phyloP scores from a whole-genome alignment of 257 asterid genomes.

The Forsythia viridissima region DNA sequence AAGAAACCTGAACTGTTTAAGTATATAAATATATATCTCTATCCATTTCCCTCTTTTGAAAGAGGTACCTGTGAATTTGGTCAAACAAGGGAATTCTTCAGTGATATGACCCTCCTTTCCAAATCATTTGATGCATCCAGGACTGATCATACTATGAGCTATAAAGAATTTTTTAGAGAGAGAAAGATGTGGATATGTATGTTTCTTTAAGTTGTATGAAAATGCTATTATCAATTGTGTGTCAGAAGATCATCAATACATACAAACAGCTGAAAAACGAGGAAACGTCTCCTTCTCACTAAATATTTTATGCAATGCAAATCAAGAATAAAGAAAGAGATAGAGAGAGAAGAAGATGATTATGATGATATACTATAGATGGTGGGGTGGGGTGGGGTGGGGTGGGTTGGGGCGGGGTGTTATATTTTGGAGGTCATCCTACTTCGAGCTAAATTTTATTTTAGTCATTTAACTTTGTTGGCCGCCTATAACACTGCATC shows the following conservation, averaged over 20 bases:
- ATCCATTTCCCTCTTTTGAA: not conserved
- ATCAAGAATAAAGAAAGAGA: not conserved
- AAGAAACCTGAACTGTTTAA: not conserved
- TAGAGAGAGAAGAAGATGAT: not conserved
- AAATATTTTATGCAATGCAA: conserved; percentile 21
- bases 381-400: no score
- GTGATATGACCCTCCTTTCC: conserved; percentile 71
- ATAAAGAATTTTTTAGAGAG: conserved; percentile 46
- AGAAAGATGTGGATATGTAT: conserved; percentile 34
- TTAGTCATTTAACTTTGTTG: not conserved
- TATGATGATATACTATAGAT: conserved; percentile 26
- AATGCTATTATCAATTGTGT: conserved; percentile 58
- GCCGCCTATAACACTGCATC: not conserved
- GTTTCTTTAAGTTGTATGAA: conserved; percentile 23
- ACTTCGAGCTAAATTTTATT: not conserved
- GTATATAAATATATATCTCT: not conserved
- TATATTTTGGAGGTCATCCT: not conserved
- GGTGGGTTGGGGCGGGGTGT: not conserved
- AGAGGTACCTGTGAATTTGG: conserved; percentile 44
- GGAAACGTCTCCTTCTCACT: conserved; percentile 87
- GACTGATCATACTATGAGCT: conserved; percentile 30
- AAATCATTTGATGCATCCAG: conserved; percentile 60
- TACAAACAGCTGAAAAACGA: conserved; percentile 74
- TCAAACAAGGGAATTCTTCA: conserved; percentile 39
- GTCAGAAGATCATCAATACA: conserved; percentile 59